Percentiles rank a stretch among this genome's conserved stretches.
These are phyloP conservation scores for Apocynum venetum DNA, from an alignment of 257 asterid genomes.

Conservation along the genomic window DNA sequence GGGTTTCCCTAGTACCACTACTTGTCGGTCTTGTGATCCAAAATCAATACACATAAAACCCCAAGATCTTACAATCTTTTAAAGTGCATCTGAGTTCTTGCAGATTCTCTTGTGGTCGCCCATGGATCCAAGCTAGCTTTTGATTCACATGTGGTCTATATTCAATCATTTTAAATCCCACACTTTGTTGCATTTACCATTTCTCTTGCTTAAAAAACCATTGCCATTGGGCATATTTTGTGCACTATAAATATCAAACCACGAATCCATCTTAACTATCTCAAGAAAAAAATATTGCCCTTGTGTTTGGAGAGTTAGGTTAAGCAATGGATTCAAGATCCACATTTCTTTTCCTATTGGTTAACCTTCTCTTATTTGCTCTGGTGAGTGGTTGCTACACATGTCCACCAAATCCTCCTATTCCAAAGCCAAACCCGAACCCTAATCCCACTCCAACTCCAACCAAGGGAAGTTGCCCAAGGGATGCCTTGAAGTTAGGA, in stretches of 20 bases:
- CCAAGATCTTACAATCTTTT: conserved; percentile 1
- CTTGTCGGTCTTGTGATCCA: conserved; percentile 19
- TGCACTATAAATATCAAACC: conserved; percentile 20
- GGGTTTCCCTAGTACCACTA: conserved; percentile 19
- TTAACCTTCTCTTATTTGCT: conserved; percentile 42
- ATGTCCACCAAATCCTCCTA: conserved; percentile 25
- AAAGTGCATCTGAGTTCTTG: not conserved
- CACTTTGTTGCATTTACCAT: not conserved
- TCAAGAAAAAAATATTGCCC: not conserved
- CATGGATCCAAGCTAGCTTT: conserved; percentile 10
- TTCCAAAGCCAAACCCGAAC: conserved; percentile 21
- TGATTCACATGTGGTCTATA: conserved; percentile 18
- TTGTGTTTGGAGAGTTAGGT: not conserved
- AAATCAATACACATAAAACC: not conserved
- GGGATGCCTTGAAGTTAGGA: conserved; percentile 60
- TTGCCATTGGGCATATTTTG: not conserved
- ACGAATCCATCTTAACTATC: not conserved
- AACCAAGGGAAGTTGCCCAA: conserved; percentile 51
- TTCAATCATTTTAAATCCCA: not conserved
- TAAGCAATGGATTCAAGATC: conserved; percentile 44
- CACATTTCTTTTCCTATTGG: conserved; percentile 32
- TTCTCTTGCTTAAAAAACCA: not conserved
- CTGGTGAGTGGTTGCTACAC: conserved; percentile 43
- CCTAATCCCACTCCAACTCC: conserved; percentile 36
- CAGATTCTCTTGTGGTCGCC: conserved; percentile 9